Evolutionary conservation across 306 rosid species (phyloP).

Genomic region (Cucumis cinereus): DNA sequence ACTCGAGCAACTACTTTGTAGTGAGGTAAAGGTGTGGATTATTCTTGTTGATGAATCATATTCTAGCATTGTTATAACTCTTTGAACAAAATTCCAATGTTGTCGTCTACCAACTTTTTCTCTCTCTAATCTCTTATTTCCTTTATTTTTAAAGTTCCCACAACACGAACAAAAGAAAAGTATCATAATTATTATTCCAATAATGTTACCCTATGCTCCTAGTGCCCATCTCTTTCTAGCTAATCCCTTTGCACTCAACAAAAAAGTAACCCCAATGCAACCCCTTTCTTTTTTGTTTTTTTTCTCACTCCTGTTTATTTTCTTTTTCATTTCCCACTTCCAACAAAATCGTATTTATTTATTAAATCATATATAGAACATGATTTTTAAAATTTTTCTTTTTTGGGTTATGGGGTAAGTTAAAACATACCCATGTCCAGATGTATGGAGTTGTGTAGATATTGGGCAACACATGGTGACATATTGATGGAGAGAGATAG

Average conservation of each 20-base stretch:
- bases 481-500: background rate
- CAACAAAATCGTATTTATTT: background rate
- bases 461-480: constrained; percentile 7
- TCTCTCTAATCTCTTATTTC: background rate
- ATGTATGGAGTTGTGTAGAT: background rate
- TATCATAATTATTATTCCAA: constrained; percentile 15
- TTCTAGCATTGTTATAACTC: constrained; percentile 8
- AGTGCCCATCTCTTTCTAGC: constrained; percentile 49
- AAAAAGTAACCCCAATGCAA: background rate
- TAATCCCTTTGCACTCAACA: constrained; percentile 15
- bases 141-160: constrained; percentile 17
- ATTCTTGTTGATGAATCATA: constrained; percentile 13
- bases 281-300: background rate
- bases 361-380: background rate
- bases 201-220: constrained; percentile 3
- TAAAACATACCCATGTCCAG: background rate
- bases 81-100: constrained; percentile 13
- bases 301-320: background rate
- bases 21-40: constrained; percentile 5
- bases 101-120: constrained; percentile 56
- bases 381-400: background rate
- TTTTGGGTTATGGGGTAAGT: background rate
- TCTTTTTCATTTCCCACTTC: background rate
- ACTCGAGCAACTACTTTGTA: constrained; percentile 8
- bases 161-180: constrained; percentile 27